Base-by-base conservation (phyloP, 2,329 filamentous ascomycete species). In the Fusarium sp. region DNA sequence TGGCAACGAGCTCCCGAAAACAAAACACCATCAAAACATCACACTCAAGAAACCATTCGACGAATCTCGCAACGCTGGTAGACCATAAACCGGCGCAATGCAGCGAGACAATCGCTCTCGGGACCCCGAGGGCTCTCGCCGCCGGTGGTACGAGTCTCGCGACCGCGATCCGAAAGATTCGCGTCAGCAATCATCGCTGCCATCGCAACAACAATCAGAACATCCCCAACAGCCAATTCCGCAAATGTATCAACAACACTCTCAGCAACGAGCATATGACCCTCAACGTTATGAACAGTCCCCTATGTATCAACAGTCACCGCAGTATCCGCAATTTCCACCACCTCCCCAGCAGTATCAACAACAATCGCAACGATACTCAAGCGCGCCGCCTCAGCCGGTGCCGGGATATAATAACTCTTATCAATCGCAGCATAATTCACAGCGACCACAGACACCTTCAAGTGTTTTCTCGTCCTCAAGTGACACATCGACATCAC, bases 401-500 rank as follows among this genome's bases (percentile, higher is more conserved):
- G 72, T 72, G 61, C 62, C 72, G 55, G 54, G 61, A 38, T 68
- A 77, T 65, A 70, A 69, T 61, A 56, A 60, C 24, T 56, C 64
- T 61, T 65, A 75, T 41, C 65, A 69, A 44, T 65, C 68, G 47
- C 65, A 65, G 18, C 68, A 56, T 48, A 74, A 73, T 31, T 45
- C 73, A 50, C 75, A 69, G 54, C 76, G 77, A 60, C 73, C 78
- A 56, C 77, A 80, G 44, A 77, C 81, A 13, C 78, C 78, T 35
- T 83, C 82, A 24, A 81, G 80, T 68, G 77, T 79, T 26, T 78
- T 79, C 58, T 83, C 83, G 33, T 87, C 85, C 26, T 79, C 79
- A 33, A 88, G 85, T 62, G 89, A 86, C 41, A 87, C 87, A 45
- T 88, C 87, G 22, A 87, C 86, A 22, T 92, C 90, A 4, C 85